These are phyloP conservation scores for Tanacetum coccineum DNA, from an alignment of 129 eudicot genomes.

Conservation along the genomic window DNA sequence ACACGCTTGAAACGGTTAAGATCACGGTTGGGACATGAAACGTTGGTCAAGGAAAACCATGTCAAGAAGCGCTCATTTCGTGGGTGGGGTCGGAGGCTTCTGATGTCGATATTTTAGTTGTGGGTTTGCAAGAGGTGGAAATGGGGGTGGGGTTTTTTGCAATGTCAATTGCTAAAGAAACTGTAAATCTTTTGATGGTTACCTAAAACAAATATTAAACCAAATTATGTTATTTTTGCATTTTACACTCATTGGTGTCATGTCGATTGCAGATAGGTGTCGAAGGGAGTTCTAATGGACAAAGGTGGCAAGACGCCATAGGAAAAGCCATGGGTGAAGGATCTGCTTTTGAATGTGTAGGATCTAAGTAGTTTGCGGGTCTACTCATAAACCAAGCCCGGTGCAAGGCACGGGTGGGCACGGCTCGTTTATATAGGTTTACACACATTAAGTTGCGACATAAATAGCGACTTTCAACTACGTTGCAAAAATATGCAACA, in stretches of 20 bases:
- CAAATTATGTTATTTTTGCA: no score
- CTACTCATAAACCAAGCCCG: no score
- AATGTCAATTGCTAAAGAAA: constrained; percentile 99
- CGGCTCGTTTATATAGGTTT: no score
- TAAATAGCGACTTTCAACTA: no score
- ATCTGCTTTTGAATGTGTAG: constrained; percentile 78
- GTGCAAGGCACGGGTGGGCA: no score
- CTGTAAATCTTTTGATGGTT: constrained; percentile 42
- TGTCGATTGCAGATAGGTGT: constrained; percentile 79
- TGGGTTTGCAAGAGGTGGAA: constrained; percentile 94
- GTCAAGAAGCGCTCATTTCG: constrained; percentile 68
- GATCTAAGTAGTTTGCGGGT: constrained; percentile 88
- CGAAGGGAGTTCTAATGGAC: constrained; percentile 96
- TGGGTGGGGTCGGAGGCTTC: constrained; percentile 86
- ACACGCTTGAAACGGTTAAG: constrained; percentile 55
- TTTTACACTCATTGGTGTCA: constrained; percentile 15
- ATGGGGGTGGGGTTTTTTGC: constrained; percentile 99
- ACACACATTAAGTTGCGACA: no score
- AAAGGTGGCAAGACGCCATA: constrained; percentile 92
- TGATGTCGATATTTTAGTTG: constrained; percentile 78
- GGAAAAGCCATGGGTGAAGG: constrained; percentile 95
- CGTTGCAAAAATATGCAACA: no score
- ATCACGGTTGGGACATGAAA: constrained; percentile 91
- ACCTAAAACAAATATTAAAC: not conserved
- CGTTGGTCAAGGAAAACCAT: constrained; percentile 90